These are phyloP conservation scores for Amoebophrya sp. DNA, from an alignment of 169 alveolate genomes.

Conservation along the genomic window DNA sequence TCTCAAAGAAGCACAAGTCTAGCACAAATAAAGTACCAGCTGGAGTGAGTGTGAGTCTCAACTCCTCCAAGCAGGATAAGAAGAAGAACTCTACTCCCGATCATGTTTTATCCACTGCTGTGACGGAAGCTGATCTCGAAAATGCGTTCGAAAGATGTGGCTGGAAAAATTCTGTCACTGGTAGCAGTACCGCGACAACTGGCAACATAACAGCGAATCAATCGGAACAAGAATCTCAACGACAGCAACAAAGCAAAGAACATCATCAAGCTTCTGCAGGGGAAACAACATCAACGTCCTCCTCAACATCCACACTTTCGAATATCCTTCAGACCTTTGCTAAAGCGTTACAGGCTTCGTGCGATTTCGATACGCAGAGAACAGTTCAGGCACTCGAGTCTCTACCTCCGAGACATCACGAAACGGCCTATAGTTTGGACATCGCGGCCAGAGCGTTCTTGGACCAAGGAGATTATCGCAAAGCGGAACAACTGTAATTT, in stretches of 20 bases:
- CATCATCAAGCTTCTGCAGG: background rate
- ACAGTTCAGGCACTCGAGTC: background rate
- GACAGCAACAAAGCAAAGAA: background rate
- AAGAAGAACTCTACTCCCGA: too few species aligned
- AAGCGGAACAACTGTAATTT: background rate
- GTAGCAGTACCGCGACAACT: background rate
- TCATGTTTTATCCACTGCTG: background rate
- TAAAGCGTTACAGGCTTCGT: background rate
- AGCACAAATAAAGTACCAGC: too few species aligned
- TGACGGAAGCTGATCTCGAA: too few species aligned
- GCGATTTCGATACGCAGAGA: background rate
- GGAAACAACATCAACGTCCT: background rate
- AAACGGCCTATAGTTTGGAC: background rate
- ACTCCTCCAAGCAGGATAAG: too few species aligned
- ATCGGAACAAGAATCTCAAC: background rate
- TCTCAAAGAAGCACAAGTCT: too few species aligned
- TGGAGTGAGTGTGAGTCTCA: too few species aligned
- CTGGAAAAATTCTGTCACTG: background rate
- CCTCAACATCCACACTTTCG: background rate
- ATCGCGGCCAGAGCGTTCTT: constrained; percentile 2
- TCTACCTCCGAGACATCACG: background rate
- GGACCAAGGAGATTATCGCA: background rate
- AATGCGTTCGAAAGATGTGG: background rate
- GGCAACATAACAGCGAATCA: background rate
- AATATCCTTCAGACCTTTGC: background rate